Base-by-base conservation (phyloP, 1,284 basidiomycete genomes). In the Marasmius sp. region DNA sequence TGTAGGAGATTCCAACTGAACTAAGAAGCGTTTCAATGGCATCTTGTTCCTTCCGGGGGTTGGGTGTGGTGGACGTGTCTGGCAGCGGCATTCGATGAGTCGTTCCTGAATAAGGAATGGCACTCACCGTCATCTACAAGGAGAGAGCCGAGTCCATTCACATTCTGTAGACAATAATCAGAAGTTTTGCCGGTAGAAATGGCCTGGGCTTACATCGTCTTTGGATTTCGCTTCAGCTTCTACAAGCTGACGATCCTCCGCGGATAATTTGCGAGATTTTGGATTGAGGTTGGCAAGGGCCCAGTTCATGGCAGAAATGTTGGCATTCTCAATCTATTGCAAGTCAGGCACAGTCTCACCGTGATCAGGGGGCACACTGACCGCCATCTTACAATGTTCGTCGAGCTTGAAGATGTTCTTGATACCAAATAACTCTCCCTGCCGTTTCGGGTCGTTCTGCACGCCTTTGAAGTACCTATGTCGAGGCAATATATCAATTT, bases 401-500 rank as follows among this genome's bases (percentile, higher is more conserved):
- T 93, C 88, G n/a, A 94, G 75, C 64, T 81, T 86, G 74, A 94
- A 93, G 48, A 94, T 90, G 68, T 94, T 94, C 68, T 88, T 85
- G 57, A 91, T 79, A 1, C 92, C 92, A 67, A 94, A 94, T 6
- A 94, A 80, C 68, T 94, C 93, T 20, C 93, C 93, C 67, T 88
- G 85, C 67, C 87, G 86, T 2, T 71, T 74, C 59, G 81, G 86
- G 69, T 93, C 89, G 11, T 90, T 91, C 70, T 93, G 91, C 0
- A 95, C 83, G 16, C 92, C 93, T 56, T 89, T 79, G 65, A 94
- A 95, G 68, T 92, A 93, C 63, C 91, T 91, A 34, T 1, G 22
- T 18, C 7, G 41, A 48, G 3, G n/a, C 12, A 3, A 41, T 50
- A 55, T 38, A 20, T 45, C 41, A 48, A 7, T 3, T 53, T 49